Evolutionary conservation across 2,329 filamentous ascomycete genomes (phyloP).

Genomic region (Ascocoryne sarcoides): DNA sequence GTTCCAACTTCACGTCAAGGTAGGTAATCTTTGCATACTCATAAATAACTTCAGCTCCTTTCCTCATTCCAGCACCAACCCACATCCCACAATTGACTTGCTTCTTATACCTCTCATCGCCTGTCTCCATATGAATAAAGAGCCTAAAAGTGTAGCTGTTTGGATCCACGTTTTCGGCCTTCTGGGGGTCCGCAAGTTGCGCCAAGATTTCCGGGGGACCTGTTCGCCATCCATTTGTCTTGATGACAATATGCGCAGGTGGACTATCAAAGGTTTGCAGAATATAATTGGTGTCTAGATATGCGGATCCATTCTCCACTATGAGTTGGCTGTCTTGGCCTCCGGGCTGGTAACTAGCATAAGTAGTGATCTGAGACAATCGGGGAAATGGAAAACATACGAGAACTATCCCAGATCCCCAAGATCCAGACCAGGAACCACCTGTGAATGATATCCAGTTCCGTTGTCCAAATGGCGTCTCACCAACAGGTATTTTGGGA

Average conservation of each 20-base stretch:
- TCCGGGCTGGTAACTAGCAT: conserved; percentile 21
- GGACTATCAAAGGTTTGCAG: conserved; percentile 39
- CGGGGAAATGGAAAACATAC: conserved; percentile 12
- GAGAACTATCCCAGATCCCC: conserved; percentile 39
- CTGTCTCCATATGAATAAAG: conserved; percentile 41
- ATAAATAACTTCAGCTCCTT: conserved; percentile 37
- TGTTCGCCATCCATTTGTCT: conserved; percentile 39
- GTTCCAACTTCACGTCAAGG: conserved; percentile 6
- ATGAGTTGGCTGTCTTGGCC: conserved; percentile 32
- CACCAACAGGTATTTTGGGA: conserved; percentile 36
- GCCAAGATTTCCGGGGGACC: conserved; percentile 34
- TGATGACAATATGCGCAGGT: conserved; percentile 38
- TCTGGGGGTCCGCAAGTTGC: conserved; percentile 19
- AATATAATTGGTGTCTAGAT: conserved; percentile 41
- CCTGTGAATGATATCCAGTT: conserved; percentile 42
- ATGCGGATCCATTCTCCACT: conserved; percentile 23
- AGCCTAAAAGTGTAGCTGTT: conserved; percentile 38
- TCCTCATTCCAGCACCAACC: conserved; percentile 41
- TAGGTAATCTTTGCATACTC: too few relatives aligned
- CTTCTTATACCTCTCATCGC: conserved; percentile 40
- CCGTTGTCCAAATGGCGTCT: conserved; percentile 33
- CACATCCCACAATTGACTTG: conserved; percentile 42
- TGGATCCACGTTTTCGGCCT: conserved; percentile 23
- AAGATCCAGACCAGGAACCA: conserved; percentile 40
- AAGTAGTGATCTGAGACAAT: background rate